These are phyloP conservation scores for Beauveria varroae DNA, from an alignment of 2,329 filamentous ascomycete genomes.

Conservation along the genomic window DNA sequence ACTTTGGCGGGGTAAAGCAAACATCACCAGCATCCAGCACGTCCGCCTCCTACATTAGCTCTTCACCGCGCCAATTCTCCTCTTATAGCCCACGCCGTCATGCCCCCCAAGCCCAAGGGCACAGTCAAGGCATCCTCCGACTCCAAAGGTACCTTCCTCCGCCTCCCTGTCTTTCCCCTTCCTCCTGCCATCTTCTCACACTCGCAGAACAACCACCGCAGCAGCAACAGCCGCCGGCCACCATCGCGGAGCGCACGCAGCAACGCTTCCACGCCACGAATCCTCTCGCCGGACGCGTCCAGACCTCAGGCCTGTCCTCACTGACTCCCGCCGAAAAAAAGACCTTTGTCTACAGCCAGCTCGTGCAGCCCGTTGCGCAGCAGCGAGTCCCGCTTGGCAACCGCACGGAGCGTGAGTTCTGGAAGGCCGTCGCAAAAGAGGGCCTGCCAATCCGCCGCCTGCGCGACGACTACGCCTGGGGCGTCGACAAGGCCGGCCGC, in stretches of 20 bases:
- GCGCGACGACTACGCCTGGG: slow-evolving; percentile 37
- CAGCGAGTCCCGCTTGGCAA: slow-evolving; percentile 28
- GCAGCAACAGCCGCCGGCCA: slow-evolving; percentile 18
- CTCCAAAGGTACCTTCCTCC: not conserved
- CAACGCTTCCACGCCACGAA: slow-evolving; percentile 43
- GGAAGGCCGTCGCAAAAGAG: slow-evolving; percentile 48
- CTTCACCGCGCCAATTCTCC: not conserved
- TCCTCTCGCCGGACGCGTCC: slow-evolving; percentile 38
- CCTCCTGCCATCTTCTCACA: no score
- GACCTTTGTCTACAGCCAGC: slow-evolving; percentile 39
- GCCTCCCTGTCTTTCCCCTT: not conserved
- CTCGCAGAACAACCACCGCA: not conserved
- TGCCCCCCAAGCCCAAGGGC: slow-evolving; percentile 12
- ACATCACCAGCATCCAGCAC: not conserved
- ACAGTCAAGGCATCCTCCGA: slow-evolving; percentile 6
- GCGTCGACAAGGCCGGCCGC: slow-evolving; percentile 41
- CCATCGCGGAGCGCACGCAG: slow-evolving; percentile 40
- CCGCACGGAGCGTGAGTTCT: slow-evolving; percentile 50
- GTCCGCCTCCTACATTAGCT: not conserved
- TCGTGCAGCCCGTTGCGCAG: slow-evolving; percentile 35
- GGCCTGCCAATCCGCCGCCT: slow-evolving; percentile 41
- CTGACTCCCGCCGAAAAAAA: slow-evolving; percentile 42
- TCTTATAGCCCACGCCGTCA: not conserved
- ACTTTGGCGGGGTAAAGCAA: slow-evolving; percentile 5
- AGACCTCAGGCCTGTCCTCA: slow-evolving; percentile 34